Percentiles rank a stretch among this genome's conserved stretches.
Evolutionary conservation across 2,329 filamentous ascomycete genomes (phyloP).

Genomic region (Sporothrix luriei): DNA sequence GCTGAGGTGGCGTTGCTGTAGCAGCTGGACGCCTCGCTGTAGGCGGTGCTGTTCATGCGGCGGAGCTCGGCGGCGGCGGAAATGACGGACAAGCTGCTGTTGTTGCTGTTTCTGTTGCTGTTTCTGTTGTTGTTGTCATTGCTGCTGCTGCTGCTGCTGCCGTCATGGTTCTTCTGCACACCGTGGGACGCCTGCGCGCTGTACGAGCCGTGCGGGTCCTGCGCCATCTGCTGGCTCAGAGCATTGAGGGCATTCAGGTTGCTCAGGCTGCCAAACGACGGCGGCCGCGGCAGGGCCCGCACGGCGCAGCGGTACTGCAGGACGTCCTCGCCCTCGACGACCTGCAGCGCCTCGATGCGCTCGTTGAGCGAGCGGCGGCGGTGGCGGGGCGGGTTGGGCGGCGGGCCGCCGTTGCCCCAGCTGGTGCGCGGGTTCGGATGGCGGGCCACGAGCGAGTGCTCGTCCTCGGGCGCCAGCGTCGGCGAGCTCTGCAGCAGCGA

Average conservation of each 20-base stretch:
- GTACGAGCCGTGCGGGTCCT: background rate
- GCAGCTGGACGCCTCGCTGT: conserved; percentile 47
- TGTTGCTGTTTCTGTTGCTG: background rate
- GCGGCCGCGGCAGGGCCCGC: conserved; percentile 29
- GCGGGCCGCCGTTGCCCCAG: conserved; percentile 12
- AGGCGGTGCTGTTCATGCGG: conserved; percentile 58
- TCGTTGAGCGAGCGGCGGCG: conserved; percentile 28
- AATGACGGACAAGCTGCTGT: conserved; percentile 40
- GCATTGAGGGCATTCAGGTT: background rate
- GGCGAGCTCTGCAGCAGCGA: conserved; percentile 27
- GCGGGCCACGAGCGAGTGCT: conserved; percentile 15
- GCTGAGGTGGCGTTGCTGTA: conserved; percentile 39
- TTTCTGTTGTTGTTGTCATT: too few species aligned
- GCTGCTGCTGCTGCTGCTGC: too few species aligned
- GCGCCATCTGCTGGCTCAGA: background rate
- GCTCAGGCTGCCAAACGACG: conserved; percentile 17
- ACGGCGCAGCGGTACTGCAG: conserved; percentile 16
- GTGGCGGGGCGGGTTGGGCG: conserved; percentile 11
- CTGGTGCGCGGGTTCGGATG: conserved; percentile 16
- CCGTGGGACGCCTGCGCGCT: background rate
- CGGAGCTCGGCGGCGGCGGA: conserved; percentile 56
- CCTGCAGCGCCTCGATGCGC: conserved; percentile 26
- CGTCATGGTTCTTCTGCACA: background rate
- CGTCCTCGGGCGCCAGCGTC: conserved; percentile 30
- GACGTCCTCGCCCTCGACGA: conserved; percentile 6